Conservation (phyloP, 1,284 basidiomycete genomes). For the Rhodotorula sp. region DNA sequence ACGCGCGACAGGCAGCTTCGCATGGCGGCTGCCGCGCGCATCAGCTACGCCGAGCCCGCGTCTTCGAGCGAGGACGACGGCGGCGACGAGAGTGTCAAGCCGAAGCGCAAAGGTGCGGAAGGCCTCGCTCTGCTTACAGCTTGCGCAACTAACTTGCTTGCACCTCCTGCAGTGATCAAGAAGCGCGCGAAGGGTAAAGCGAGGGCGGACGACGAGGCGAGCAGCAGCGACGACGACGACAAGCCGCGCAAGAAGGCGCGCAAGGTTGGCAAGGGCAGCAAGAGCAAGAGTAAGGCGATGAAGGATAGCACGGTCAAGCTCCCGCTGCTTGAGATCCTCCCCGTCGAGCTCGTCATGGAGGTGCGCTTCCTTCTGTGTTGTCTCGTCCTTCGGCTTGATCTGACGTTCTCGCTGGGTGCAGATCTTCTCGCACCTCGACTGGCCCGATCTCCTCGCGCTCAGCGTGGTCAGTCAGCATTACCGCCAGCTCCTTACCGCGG, state of each 20-base stretch:
- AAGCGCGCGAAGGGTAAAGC: not conserved
- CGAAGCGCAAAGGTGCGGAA: conserved; percentile 52
- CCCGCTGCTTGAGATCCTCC: conserved; percentile 12
- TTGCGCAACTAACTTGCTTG: not conserved
- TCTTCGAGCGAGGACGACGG: conserved; percentile 44
- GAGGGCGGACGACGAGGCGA: not conserved
- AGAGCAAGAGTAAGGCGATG: not conserved
- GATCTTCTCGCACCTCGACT: conserved; percentile 18
- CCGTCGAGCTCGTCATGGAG: conserved; percentile 29
- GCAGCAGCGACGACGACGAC: not conserved
- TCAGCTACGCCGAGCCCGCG: conserved; percentile 68
- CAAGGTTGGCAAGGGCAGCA: not conserved
- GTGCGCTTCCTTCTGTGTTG: not conserved
- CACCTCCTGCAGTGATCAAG: not conserved
- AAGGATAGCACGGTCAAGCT: conserved; percentile 7
- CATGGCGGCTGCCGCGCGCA: conserved; percentile 71
- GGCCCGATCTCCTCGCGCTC: conserved; percentile 19
- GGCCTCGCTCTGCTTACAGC: not conserved
- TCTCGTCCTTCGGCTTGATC: not conserved
- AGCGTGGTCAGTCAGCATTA: conserved; percentile 4
- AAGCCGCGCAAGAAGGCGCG: not conserved
- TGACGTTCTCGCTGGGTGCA: not conserved
- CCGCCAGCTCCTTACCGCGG: not conserved
- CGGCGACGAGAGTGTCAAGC: conserved; percentile 69
- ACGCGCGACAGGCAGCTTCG: conserved; percentile 35